These are phyloP conservation scores for Cucurbita pepo DNA, from an alignment of 306 rosid species.

Conservation along the genomic window DNA sequence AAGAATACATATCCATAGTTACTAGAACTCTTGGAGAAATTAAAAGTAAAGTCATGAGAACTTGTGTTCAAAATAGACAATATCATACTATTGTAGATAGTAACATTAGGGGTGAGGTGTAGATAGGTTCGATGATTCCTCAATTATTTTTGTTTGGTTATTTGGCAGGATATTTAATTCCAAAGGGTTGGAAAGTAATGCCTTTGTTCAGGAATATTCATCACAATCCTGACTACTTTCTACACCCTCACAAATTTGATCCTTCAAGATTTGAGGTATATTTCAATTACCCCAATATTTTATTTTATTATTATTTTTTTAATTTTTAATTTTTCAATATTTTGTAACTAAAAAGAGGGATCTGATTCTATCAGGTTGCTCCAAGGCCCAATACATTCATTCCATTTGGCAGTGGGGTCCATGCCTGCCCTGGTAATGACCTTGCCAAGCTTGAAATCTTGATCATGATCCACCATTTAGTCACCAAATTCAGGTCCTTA, in stretches of 20 bases:
- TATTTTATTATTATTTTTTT: neutral
- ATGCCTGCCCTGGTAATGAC: slow-evolving; percentile 92
- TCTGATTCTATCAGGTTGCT: slow-evolving; percentile 26
- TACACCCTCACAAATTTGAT: slow-evolving; percentile 60
- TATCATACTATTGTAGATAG: too few species aligned
- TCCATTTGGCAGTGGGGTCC: slow-evolving; percentile 93
- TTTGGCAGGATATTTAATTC: slow-evolving; percentile 60
- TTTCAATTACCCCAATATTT: neutral
- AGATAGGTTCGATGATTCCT: neutral
- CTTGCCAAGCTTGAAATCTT: slow-evolving; percentile 82
- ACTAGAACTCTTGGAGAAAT: too few species aligned
- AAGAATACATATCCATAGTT: too few species aligned
- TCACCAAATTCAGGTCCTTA: slow-evolving; percentile 63
- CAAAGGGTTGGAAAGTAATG: slow-evolving; percentile 97
- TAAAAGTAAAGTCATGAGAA: too few species aligned
- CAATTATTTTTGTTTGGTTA: neutral
- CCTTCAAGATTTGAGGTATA: slow-evolving; percentile 89
- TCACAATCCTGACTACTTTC: slow-evolving; percentile 62
- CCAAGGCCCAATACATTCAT: slow-evolving; percentile 80
- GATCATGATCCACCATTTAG: slow-evolving; percentile 72
- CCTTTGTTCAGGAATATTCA: slow-evolving; percentile 89
- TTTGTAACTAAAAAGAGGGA: neutral
- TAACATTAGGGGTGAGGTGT: too few species aligned
- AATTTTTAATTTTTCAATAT: neutral
- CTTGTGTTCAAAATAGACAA: too few species aligned